These are phyloP conservation scores for Ilex aquifolium DNA, from an alignment of 257 asterid species.

Conservation along the genomic window DNA sequence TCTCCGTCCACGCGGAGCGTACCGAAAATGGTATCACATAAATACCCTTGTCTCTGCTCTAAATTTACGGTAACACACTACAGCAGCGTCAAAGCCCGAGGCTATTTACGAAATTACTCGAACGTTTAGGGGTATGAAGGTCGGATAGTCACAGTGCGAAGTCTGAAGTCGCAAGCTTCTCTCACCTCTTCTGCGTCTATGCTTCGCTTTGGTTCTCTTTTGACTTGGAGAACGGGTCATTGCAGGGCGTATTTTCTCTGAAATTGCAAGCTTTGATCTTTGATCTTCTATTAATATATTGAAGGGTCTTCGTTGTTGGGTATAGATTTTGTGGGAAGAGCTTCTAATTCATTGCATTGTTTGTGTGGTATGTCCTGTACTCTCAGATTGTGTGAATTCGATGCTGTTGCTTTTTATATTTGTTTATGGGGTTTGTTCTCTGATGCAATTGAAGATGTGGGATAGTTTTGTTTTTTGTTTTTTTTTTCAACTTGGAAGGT, in stretches of 20 bases:
- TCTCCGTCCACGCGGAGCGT: too few relatives aligned
- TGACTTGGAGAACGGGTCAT: neutral
- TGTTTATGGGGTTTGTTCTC: neutral
- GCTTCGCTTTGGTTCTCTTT: neutral
- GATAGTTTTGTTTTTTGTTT: neutral
- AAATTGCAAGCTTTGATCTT: neutral
- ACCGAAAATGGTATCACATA: too few relatives aligned
- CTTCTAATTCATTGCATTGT: neutral
- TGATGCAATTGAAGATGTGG: neutral
- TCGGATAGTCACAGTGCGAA: neutral
- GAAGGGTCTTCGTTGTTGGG: neutral
- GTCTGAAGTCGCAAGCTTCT: neutral
- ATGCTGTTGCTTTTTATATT: too few relatives aligned
- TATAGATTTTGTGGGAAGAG: neutral
- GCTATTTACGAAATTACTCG: neutral
- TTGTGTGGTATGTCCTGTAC: neutral
- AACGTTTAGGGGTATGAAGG: neutral
- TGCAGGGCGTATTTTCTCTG: neutral
- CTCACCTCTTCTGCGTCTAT: neutral
- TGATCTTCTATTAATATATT: neutral
- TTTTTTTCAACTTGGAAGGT: too few relatives aligned
- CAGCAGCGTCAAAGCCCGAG: neutral
- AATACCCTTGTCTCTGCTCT: too few relatives aligned
- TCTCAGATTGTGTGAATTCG: neutral
- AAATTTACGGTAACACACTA: too few relatives aligned